Evolutionary conservation across 1,284 basidiomycete genomes (phyloP).

Genomic region (Apiotrichum gamsii): DNA sequence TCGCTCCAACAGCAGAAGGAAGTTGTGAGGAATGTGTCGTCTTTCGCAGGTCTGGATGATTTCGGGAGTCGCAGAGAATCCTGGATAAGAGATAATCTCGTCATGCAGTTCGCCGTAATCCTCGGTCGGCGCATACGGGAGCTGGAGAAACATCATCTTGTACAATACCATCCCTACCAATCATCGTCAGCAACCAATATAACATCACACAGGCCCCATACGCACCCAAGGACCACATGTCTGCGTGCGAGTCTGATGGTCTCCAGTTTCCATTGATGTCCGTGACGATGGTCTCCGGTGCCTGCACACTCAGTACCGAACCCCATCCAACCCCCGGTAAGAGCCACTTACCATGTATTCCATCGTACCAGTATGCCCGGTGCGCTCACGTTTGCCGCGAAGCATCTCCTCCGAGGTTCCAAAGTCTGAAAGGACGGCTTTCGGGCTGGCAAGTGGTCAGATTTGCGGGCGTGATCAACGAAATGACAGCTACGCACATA

Average conservation of each 20-base stretch:
- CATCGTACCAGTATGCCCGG: constrained; percentile 88
- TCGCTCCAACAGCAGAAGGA: constrained; percentile 64
- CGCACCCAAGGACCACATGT: constrained; percentile 54
- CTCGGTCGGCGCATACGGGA: constrained; percentile 67
- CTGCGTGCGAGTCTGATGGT: constrained; percentile 71
- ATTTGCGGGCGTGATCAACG: too few species aligned
- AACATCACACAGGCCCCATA: too few species aligned
- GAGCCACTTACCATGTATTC: constrained; percentile 50
- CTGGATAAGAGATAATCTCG: constrained; percentile 68
- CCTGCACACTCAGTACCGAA: constrained; percentile 25
- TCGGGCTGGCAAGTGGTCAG: constrained; percentile 40
- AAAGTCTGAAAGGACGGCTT: constrained; percentile 86
- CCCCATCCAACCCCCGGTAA: too few species aligned
- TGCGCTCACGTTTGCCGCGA: constrained; percentile 58
- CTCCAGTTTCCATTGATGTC: constrained; percentile 55
- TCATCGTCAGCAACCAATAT: too few species aligned
- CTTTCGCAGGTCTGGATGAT: constrained; percentile 57
- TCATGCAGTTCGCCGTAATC: constrained; percentile 58
- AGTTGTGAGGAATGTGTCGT: constrained; percentile 61
- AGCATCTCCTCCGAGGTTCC: constrained; percentile 88
- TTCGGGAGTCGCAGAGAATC: constrained; percentile 60
- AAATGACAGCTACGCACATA: constrained; percentile 50
- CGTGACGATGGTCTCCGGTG: constrained; percentile 68
- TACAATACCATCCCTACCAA: constrained; percentile 82
- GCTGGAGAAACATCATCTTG: constrained; percentile 78